phyloP scores from a whole-genome alignment of 495 filamentous ascomycete species.

The Penicillium mononematosum region DNA sequence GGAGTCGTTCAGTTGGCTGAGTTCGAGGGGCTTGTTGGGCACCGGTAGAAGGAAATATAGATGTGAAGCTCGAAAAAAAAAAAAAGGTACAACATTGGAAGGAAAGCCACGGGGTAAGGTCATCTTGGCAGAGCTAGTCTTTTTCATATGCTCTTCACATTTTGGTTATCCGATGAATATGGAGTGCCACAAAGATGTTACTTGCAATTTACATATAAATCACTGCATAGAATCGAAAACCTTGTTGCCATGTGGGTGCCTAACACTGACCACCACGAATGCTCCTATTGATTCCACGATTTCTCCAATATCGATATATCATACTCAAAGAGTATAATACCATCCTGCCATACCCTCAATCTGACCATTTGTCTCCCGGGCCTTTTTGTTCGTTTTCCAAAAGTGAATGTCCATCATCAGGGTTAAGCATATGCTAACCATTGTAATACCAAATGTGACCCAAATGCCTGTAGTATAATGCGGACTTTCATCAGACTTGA shows the following conservation, averaged over 20 bases:
- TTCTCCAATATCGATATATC: background rate
- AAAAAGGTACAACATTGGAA: background rate
- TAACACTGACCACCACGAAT: background rate
- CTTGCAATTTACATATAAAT: background rate
- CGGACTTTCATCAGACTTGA: constrained; percentile 4
- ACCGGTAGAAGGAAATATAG: background rate
- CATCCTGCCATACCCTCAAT: constrained; percentile 1
- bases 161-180: background rate
- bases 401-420: constrained; percentile 1
- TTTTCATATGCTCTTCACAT: background rate
- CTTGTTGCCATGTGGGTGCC: background rate
- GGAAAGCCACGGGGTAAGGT: too few species aligned
- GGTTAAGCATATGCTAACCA: background rate
- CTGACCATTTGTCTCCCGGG: background rate
- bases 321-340: constrained; percentile 2
- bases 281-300: background rate
- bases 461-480: constrained; percentile 6
- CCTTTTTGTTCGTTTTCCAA: constrained; percentile 4
- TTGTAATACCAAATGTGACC: constrained; percentile 1
- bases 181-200: background rate
- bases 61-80: background rate
- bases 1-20: background rate
- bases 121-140: background rate
- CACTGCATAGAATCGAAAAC: background rate
- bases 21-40: constrained; percentile 2